These are phyloP conservation scores for Nyssa sinensis DNA, from an alignment of 148 eudicot species.

Conservation along the genomic window DNA sequence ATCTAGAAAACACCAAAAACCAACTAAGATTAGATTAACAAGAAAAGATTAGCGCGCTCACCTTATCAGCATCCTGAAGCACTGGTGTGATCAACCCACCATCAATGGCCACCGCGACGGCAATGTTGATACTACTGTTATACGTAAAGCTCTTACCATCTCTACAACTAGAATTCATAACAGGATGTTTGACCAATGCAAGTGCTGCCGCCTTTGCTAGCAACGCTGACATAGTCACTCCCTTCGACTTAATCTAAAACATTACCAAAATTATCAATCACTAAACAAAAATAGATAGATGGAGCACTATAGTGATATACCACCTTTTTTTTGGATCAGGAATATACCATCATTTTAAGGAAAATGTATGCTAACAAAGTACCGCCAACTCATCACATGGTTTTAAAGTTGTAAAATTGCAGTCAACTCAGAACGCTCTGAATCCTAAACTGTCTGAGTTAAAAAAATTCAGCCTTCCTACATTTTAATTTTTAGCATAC, in stretches of 20 bases:
- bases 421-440: background rate
- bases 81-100: slow-evolving; percentile 94
- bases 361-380: background rate
- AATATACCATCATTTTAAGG: slow-evolving; percentile 5
- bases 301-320: no score
- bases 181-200: slow-evolving; percentile 84
- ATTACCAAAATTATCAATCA: slow-evolving; percentile 10
- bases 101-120: slow-evolving; percentile 91
- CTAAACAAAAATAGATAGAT: background rate
- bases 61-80: slow-evolving; percentile 93
- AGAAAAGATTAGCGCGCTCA: background rate
- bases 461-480: background rate
- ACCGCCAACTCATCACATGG: background rate
- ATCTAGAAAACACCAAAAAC: background rate
- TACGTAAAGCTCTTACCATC: slow-evolving; percentile 98
- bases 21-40: background rate
- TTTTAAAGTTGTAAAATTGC: background rate
- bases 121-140: slow-evolving; percentile 82
- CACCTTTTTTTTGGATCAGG: no score
- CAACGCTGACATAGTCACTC: slow-evolving; percentile 97
- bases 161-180: slow-evolving; percentile 92
- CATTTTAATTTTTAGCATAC: background rate
- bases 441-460: background rate
- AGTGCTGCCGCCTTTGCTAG: slow-evolving; percentile 93
- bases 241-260: slow-evolving; percentile 76